Evolutionary conservation across 2,329 filamentous ascomycete genomes (phyloP), one percentile per base, ranked within the genome.

Genomic region (Blastomyces silverae): DNA sequence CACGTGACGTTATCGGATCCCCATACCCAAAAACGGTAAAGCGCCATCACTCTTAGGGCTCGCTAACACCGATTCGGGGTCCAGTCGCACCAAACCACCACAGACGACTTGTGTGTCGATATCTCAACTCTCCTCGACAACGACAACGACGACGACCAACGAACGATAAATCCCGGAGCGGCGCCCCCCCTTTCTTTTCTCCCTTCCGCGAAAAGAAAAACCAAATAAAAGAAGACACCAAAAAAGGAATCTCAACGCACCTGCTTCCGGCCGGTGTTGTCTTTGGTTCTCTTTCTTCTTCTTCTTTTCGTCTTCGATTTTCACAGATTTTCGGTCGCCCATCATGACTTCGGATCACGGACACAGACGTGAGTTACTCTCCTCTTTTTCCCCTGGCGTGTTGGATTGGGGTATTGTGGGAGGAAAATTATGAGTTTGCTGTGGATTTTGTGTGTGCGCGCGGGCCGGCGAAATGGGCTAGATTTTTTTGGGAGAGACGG

Each of bases 301-400:
- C 46, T 81, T 82, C n/a, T n/a, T 34, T 63, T 58, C 37, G 11
- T 25, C n/a, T 25, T 15, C 3, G 48, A 25, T 50, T n/a, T 34
- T 55, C 22, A 48, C 39, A 63, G 50, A 48, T 25, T 31, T 60
- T 60, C 58, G 58, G 44, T 46, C 15, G 58, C 61, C 61, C 88
- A 92, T 86, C 81, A 94, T 94, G 90, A 86, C 89, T 89, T 88
- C 89, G 79, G 89, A 91, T 87, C 84, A 88, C 79, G 89, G 89
- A 83, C 89, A 92, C 87, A 87, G 90, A 89, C 84, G 90, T 93
- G 83, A 90, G 90, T 62, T 11, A n/a, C 6, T 56, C 20, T 15
- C 17, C 4, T 5, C 20, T 37, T 37, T 37, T 37, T 10, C 10
- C 31, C 17, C n/a, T 62, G 50, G 53, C n/a, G 17, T 50, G 52